Base-by-base conservation (phyloP, 2,329 filamentous ascomycete species). In the Pseudogymnoascus pannorum region DNA sequence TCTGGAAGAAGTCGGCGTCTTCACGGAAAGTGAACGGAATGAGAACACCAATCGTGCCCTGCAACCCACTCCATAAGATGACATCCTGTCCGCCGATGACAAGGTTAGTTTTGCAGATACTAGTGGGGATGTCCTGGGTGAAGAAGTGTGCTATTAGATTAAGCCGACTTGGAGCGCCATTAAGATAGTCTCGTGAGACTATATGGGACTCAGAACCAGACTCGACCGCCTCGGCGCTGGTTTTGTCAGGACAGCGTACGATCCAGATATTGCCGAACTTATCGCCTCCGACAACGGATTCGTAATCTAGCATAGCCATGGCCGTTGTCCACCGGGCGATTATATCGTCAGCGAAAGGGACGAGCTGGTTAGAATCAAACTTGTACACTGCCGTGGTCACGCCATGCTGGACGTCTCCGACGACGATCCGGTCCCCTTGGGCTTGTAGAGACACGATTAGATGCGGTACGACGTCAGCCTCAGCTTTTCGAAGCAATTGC, bases 181-280 rank as follows among this genome's bases (percentile, higher is more conserved):
- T 90, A 1, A 99, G 84, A 70, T 97, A 99, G 66, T 87, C 84
- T 66, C 92, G 86, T 64, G 95, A 91, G 69, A 91, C 81, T n/a
- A 99, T 83, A 75, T 96, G 92, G 2, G 92, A 86, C 11, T 92
- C 93, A 3, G 91, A 90, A 57, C 91, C 90, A 64, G 96, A 91
- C 73, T 97, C 94, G 69, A 99, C 94, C 0, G 92, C 89, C 72
- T 95, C 91, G 66, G 92, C 87, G 38, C 91, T 96, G 8, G 87
- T 87, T 72, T 96, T 94, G 63, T 87, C 79, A 0, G 93, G 92
- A 69, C 90, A 94, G 57, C 94, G 88, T 33, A 99, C 81, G 51
- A 97, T 84, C 87, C 92, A 99, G 14, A 99, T 76, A 69, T 99
- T 99, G 64, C 94, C 95, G 67, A 99, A 99, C 72, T 97, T 97